Evolutionary conservation across 331 rosid genomes (phyloP).

Genomic region (Dryas integrifolia): DNA sequence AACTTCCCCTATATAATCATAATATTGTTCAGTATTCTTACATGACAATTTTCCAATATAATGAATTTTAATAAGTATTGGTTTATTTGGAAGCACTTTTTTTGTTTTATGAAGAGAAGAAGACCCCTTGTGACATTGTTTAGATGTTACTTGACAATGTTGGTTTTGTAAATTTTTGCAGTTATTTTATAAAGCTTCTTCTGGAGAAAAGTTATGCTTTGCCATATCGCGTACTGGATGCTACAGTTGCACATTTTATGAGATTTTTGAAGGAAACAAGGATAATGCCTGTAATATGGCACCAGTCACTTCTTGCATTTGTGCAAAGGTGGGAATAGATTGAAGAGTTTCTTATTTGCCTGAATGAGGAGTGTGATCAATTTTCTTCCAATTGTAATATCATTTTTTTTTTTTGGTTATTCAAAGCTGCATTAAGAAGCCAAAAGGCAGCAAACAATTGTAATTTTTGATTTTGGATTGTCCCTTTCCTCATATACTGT

Average conservation of each 20-base stretch:
- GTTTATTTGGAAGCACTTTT: not conserved
- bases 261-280: slow-evolving; percentile 57
- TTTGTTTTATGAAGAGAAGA: not conserved
- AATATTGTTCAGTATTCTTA: not conserved
- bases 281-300: slow-evolving; percentile 90
- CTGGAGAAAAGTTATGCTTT: slow-evolving; percentile 85
- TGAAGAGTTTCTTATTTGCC: not conserved
- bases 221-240: slow-evolving; percentile 74
- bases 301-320: slow-evolving; percentile 83
- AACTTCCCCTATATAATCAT: not conserved
- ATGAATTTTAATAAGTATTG: not conserved
- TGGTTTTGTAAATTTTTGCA: slow-evolving; percentile 38
- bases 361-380: not conserved
- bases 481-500: not conserved
- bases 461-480: not conserved
- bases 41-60: not conserved
- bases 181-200: slow-evolving; percentile 90
- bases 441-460: no score
- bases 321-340: slow-evolving; percentile 61
- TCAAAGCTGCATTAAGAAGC: no score
- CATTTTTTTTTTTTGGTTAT: not conserved
- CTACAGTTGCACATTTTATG: slow-evolving; percentile 66
- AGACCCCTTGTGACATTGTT: not conserved
- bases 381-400: no score
- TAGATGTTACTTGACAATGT: slow-evolving; percentile 20